Evolutionary conservation across 2,329 filamentous ascomycete species (phyloP), one percentile per base, ranked within the genome.

Genomic region (Nemania abortiva): DNA sequence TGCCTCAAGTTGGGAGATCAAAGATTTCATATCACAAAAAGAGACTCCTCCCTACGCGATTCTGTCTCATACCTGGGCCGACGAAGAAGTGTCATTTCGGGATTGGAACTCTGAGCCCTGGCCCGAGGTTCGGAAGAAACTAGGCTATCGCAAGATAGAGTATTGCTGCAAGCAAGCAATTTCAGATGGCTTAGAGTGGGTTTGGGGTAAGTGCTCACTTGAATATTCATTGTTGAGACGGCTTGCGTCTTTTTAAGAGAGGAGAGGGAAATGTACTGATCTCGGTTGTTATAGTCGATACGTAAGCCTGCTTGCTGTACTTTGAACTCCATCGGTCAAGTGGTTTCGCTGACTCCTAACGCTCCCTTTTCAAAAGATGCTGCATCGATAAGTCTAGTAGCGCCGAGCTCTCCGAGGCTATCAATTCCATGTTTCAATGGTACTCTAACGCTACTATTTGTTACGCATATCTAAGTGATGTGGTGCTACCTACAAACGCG

Each of bases 341-440:
- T 42, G 11, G 34, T 9, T 11, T 9, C 34, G 15, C 39, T 42
- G 39, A 42, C 39, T 42, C 4, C 15, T 18, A 2, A 6, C 13
- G 2, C 2, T 15, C 13, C 6, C 15, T 18, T 18, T 42, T 18
- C 11, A 9, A 18, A 42, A 76, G 71, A 29, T 74, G 72, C 52
- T 76, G 75, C 50, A 76, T 77, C 22, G 73, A 77, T 53, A 76
- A 77, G 56, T 60, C 53, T 6, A 74, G 73, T 45, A 77, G 74
- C 42, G 72, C 75, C 11, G 74, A 77, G 58, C 71, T 77, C 1
- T 73, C 72, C 6, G 75, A 77, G 57, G 69, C 74, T 24, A 74
- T 62, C 1, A 66, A 66, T 50, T 63, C 65, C 3, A 67, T 67
- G 75, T 76, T 72, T 22, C 63, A 68, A 3, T 77, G 76, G 76